Percentiles rank a stretch among this genome's conserved stretches.
Conservation (phyloP, 1,139 yeast species). For the Eremothecium cymbalariae region DNA sequence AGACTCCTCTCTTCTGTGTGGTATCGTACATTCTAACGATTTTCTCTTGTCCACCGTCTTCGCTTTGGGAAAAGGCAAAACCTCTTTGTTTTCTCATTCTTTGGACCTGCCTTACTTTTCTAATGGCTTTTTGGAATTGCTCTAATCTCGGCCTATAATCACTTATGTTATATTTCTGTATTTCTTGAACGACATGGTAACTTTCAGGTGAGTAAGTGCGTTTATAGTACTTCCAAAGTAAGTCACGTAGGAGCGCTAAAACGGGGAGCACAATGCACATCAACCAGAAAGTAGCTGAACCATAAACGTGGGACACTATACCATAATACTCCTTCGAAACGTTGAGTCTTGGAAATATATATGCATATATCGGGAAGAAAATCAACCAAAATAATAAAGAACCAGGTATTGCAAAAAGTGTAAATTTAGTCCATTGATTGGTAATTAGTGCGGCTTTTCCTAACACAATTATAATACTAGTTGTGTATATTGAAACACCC, state of each 20-base stretch:
- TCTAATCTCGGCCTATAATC: constrained; percentile 94
- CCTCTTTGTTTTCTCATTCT: constrained; percentile 98
- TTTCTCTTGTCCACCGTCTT: constrained; percentile 84
- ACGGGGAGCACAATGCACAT: constrained; percentile 65
- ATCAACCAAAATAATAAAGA: constrained; percentile 77
- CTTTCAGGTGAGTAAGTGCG: constrained; percentile 86
- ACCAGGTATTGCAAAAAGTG: constrained; percentile 89
- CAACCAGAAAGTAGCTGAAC: constrained; percentile 80
- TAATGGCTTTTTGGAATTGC: constrained; percentile 92
- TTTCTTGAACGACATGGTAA: constrained; percentile 93
- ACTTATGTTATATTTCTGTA: constrained; percentile 89
- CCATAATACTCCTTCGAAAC: constrained; percentile 85
- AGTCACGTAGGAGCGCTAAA: constrained; percentile 76
- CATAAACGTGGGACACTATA: constrained; percentile 65
- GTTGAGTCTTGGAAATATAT: constrained; percentile 72
- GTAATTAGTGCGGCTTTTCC: constrained; percentile 94
- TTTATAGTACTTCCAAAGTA: constrained; percentile 90
- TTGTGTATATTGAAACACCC: constrained; percentile 87
- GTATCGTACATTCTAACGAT: constrained; percentile 93
- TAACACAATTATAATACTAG: constrained; percentile 79
- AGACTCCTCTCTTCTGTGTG: constrained; percentile 50
- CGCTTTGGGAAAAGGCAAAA: constrained; percentile 95
- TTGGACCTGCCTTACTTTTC: constrained; percentile 96
- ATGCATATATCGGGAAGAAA: constrained; percentile 81
- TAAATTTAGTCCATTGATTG: constrained; percentile 91